Evolutionary conservation across 176 grass and related monocot genomes (phyloP).

Genomic region (Lolium perenne): DNA sequence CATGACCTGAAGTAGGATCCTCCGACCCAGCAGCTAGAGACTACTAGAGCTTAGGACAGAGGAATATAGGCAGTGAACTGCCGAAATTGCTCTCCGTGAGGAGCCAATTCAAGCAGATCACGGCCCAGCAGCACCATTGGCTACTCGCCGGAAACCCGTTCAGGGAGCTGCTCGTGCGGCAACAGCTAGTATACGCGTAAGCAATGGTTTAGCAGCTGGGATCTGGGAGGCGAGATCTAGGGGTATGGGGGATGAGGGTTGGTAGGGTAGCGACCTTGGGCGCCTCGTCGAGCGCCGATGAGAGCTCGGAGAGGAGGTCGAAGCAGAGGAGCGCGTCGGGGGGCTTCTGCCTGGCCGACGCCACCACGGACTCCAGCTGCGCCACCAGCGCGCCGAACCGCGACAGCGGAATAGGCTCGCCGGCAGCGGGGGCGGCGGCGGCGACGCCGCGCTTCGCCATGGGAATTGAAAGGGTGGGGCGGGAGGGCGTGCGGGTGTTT

Average conservation of each 20-base stretch:
- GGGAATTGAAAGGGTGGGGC: neutral
- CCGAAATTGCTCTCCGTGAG: neutral
- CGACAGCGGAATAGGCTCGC: conserved; percentile 73
- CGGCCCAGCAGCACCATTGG: neutral
- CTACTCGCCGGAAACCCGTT: conserved; percentile 7
- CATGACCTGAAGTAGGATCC: neutral
- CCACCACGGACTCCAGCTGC: conserved; percentile 92
- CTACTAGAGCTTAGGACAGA: conserved; percentile 10
- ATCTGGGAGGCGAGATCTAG: conserved; percentile 31
- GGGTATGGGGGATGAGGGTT: neutral
- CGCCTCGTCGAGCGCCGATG: conserved; percentile 79
- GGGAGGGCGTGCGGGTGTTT: neutral
- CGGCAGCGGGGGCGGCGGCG: conserved; percentile 30
- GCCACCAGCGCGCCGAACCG: conserved; percentile 92
- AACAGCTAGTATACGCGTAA: neutral
- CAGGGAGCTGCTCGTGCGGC: neutral
- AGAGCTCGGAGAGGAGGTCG: conserved; percentile 98
- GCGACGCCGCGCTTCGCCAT: conserved; percentile 75
- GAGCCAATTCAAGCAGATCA: conserved; percentile 33
- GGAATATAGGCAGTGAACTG: neutral
- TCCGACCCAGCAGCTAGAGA: conserved; percentile 4
- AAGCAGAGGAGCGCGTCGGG: conserved; percentile 93
- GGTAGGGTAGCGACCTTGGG: conserved; percentile 55
- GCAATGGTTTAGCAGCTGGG: conserved; percentile 24
- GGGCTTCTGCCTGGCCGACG: conserved; percentile 72